Percentiles rank a stretch among this genome's conserved stretches.
phyloP scores from a whole-genome alignment of 1,284 basidiomycete genomes.

The Pascua sp. region DNA sequence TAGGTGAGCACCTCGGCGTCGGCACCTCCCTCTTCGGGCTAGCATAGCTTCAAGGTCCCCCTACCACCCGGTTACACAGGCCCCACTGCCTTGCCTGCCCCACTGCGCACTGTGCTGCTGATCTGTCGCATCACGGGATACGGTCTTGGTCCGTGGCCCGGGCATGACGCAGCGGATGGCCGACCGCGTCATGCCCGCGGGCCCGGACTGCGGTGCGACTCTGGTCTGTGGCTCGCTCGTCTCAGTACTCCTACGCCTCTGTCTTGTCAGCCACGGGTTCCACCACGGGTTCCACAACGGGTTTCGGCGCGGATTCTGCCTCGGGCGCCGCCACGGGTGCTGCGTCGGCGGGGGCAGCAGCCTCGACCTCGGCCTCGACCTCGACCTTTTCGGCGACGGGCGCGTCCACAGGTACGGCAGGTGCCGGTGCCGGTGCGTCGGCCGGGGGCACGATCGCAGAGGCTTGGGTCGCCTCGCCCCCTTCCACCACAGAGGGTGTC shows the following conservation, averaged over 20 bases:
- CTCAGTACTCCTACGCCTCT: conserved; percentile 8
- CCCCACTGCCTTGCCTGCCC: too few species aligned
- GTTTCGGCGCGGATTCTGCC: conserved; percentile 8
- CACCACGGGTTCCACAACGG: conserved; percentile 7
- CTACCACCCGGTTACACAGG: too few species aligned
- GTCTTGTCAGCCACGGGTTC: conserved; percentile 8
- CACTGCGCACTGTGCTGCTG: too few species aligned
- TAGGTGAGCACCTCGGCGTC: too few species aligned
- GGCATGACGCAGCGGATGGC: too few species aligned
- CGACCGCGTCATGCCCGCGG: background rate
- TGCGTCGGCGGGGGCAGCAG: conserved; percentile 7
- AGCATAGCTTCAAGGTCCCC: too few species aligned
- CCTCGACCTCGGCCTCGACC: conserved; percentile 18
- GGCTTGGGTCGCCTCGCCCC: too few species aligned
- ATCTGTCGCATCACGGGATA: too few species aligned
- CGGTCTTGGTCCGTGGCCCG: too few species aligned
- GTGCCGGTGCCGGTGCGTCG: too few species aligned
- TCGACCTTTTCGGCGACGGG: conserved; percentile 5
- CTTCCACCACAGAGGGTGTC: too few species aligned
- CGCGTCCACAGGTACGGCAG: conserved; percentile 3
- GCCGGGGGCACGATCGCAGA: background rate
- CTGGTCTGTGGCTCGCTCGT: background rate
- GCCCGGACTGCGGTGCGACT: conserved; percentile 2
- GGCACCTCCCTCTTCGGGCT: too few species aligned
- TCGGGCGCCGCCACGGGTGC: conserved; percentile 13